Evolutionary conservation across 306 rosid species (phyloP), one percentile per base, ranked within the genome.

Genomic region (Fagus crenata): DNA sequence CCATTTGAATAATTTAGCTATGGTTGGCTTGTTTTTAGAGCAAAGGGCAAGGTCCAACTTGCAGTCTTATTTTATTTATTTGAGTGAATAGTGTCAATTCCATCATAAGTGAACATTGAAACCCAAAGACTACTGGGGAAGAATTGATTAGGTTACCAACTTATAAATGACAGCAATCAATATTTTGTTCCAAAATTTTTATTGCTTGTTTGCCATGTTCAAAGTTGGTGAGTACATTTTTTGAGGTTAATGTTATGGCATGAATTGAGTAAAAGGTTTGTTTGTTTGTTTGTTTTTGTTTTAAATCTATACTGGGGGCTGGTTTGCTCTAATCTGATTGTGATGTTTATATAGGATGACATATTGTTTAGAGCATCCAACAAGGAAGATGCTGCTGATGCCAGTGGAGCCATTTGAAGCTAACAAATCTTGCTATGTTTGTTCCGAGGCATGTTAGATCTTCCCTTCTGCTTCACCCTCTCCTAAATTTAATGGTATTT

Each of bases 401-500:
- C 99, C 99, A 2, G 98, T 96, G 87, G 97, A 89, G 77, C 99
- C 98, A 70, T 91, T 91, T 89, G 98, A 92, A 76, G 94, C 97
- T 33, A 93, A 91, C 81, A 89, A 89, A 78, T 89, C 97, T 36
- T 96, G 99, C 82, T 96, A 96, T 80, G 99, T 96, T 79, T 96
- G 99, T 81, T 96, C 99, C 5, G 99, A 93, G 97, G 99, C 87
- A 78, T 75, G 72, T 15, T 49, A 5, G 61, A 40, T 78, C 37
- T 22, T 56, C 32, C 67, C 43, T 75, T 51, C 2, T 7, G 5
- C 33, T 3, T 28, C 18, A 43, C 1, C 56, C 11, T 9, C 40
- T 36, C 74, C 36, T 69, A 37, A n/a, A 69, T 41, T 33, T 13
- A 46, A 46, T 46, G 31, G 22, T 65, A 36, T 65, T 37, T 73